Evolutionary conservation across 1,139 yeast genomes (phyloP).

Genomic region (Torulaspora globosa): DNA sequence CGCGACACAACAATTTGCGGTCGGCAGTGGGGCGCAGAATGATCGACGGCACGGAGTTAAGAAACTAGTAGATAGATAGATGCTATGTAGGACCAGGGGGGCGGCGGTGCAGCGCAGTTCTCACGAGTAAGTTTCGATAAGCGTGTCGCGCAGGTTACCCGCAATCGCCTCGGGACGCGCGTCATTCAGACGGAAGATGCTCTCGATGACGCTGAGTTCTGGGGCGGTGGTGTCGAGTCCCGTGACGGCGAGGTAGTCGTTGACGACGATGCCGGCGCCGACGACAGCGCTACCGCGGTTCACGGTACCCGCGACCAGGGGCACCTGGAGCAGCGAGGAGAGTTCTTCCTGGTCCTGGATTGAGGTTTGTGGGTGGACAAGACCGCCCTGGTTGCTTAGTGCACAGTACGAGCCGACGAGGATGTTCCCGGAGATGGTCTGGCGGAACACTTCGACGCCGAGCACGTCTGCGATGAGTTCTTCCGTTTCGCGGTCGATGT

Average conservation of each 20-base stretch:
- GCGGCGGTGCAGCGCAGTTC: too few species aligned
- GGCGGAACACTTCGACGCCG: conserved; percentile 98
- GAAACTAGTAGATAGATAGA: neutral
- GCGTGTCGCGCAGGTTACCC: conserved; percentile 81
- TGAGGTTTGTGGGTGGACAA: conserved; percentile 96
- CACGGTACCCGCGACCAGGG: conserved; percentile 97
- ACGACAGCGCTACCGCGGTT: conserved; percentile 97
- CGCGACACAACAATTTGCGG: too few species aligned
- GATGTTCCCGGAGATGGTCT: conserved; percentile 97
- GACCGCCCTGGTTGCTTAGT: conserved; percentile 94
- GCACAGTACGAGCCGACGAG: conserved; percentile 95
- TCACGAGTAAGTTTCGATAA: conserved; percentile 74
- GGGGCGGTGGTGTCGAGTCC: conserved; percentile 99
- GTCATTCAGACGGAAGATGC: conserved; percentile 88
- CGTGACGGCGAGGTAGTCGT: conserved; percentile 96
- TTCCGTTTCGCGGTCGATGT: conserved; percentile 98
- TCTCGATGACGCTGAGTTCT: conserved; percentile 92
- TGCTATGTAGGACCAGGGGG: conserved; percentile 1
- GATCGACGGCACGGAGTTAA: neutral
- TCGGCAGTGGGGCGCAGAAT: neutral
- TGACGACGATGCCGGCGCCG: conserved; percentile 98
- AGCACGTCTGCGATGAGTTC: conserved; percentile 97
- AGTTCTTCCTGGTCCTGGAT: conserved; percentile 98
- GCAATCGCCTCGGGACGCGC: conserved; percentile 82
- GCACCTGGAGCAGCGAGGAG: conserved; percentile 91